Conservation (phyloP, 2,329 filamentous ascomycete genomes). For the Chalara sp. region DNA sequence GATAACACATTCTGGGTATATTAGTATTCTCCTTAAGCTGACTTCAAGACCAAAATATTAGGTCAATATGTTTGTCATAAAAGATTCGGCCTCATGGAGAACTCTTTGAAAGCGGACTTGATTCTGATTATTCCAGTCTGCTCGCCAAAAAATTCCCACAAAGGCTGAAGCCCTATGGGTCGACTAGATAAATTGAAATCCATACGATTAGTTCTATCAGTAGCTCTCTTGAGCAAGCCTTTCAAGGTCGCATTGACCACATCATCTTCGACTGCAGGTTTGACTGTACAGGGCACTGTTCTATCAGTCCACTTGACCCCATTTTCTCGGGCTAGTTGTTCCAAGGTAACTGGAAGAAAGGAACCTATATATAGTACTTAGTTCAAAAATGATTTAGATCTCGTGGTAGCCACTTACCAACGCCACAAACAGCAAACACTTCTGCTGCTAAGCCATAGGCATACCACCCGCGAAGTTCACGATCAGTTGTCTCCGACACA, state of each 20-base stretch:
- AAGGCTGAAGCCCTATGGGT: too few relatives aligned
- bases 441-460: conserved; percentile 93
- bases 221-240: conserved; percentile 17
- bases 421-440: conserved; percentile 87
- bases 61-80: too few relatives aligned
- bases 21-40: neutral
- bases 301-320: conserved; percentile 77
- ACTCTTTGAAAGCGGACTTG: too few relatives aligned
- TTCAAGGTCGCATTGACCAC: conserved; percentile 9
- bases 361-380: conserved; percentile 40
- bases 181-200: too few relatives aligned
- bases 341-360: conserved; percentile 90
- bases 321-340: conserved; percentile 84
- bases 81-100: too few relatives aligned
- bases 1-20: conserved; percentile 56
- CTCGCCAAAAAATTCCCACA: too few relatives aligned
- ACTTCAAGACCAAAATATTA: too few relatives aligned
- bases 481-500: conserved; percentile 71
- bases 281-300: conserved; percentile 62
- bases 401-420: conserved; percentile 47
- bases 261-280: conserved; percentile 11
- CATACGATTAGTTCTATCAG: conserved; percentile 12
- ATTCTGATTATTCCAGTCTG: too few relatives aligned
- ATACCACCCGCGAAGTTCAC: conserved; percentile 90
- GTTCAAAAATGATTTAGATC: neutral